These are phyloP conservation scores for Colletotrichum abscissum DNA, from an alignment of 2,329 filamentous ascomycete genomes.

Conservation along the genomic window DNA sequence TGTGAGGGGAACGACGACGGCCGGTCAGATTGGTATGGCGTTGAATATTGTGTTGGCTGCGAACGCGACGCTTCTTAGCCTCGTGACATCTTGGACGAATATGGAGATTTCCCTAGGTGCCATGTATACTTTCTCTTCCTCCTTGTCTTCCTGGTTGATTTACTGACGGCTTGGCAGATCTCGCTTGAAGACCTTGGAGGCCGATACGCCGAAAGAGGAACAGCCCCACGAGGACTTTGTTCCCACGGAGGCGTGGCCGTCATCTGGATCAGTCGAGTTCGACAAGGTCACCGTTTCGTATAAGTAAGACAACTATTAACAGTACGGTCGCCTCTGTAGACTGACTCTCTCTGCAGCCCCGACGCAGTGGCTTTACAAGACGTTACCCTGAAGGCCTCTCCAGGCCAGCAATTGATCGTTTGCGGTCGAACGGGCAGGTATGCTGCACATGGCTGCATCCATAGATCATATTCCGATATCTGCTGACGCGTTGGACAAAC, in stretches of 20 bases:
- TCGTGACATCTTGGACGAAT: conserved; percentile 45
- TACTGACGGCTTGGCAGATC: conserved; percentile 11
- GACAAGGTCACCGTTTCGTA: conserved; percentile 46
- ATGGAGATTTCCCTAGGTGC: conserved; percentile 44
- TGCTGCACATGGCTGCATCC: not conserved
- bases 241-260: conserved; percentile 46
- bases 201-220: conserved; percentile 42
- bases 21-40: conserved; percentile 37
- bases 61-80: conserved; percentile 44
- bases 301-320: conserved; percentile 17
- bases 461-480: not conserved
- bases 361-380: not conserved
- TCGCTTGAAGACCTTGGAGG: conserved; percentile 43
- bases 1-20: conserved; percentile 22
- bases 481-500: not conserved
- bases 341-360: not conserved
- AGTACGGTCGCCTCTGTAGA: not conserved
- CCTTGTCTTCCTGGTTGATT: not conserved
- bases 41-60: conserved; percentile 40
- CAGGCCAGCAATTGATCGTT: conserved; percentile 17
- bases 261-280: conserved; percentile 45
- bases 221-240: conserved; percentile 35
- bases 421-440: conserved; percentile 27
- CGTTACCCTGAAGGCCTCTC: not conserved
- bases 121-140: conserved; percentile 22